Percentiles rank a stretch among this genome's conserved stretches.
Evolutionary conservation across 176 grass and related monocot genomes (phyloP).

Genomic region (Aegilops sharonensis): DNA sequence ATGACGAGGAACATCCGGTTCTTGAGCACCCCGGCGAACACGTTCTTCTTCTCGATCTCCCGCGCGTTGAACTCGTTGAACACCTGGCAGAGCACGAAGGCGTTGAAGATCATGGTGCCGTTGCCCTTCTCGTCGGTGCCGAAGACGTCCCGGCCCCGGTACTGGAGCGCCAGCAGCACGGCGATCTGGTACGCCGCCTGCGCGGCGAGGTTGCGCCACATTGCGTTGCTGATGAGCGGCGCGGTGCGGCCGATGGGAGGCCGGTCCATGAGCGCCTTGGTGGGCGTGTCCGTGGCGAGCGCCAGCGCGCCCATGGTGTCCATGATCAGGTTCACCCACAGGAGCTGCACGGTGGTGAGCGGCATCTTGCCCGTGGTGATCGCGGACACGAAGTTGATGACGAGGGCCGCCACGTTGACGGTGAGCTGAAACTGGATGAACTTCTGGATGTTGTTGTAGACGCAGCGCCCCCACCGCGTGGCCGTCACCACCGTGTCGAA

Average conservation of each 20-base stretch:
- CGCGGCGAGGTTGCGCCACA: conserved; percentile 77
- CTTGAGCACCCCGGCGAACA: too few species aligned
- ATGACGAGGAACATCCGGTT: too few species aligned
- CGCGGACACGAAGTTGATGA: conserved; percentile 62
- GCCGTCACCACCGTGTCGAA: conserved; percentile 73
- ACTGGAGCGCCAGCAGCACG: conserved; percentile 61
- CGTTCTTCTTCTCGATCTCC: too few species aligned
- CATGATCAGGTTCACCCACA: conserved; percentile 93
- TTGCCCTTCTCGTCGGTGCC: background rate
- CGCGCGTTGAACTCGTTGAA: too few species aligned
- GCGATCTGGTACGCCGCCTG: conserved; percentile 65
- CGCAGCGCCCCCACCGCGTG: conserved; percentile 76
- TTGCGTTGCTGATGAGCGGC: conserved; percentile 81
- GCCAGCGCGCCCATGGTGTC: conserved; percentile 87
- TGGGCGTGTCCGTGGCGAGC: conserved; percentile 67
- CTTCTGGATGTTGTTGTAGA: conserved; percentile 85
- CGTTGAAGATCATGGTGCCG: too few species aligned
- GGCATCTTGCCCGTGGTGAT: conserved; percentile 49
- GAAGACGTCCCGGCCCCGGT: conserved; percentile 32
- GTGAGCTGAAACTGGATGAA: conserved; percentile 93
- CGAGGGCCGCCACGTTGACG: conserved; percentile 60
- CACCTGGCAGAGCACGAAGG: too few species aligned
- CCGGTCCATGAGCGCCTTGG: conserved; percentile 52
- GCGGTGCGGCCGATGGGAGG: conserved; percentile 53
- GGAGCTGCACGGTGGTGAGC: conserved; percentile 68